A percentile compares a stretch with the other conserved stretches of the same genome.
Conservation (phyloP, 306 rosid genomes). For the Vigna unguiculata region DNA sequence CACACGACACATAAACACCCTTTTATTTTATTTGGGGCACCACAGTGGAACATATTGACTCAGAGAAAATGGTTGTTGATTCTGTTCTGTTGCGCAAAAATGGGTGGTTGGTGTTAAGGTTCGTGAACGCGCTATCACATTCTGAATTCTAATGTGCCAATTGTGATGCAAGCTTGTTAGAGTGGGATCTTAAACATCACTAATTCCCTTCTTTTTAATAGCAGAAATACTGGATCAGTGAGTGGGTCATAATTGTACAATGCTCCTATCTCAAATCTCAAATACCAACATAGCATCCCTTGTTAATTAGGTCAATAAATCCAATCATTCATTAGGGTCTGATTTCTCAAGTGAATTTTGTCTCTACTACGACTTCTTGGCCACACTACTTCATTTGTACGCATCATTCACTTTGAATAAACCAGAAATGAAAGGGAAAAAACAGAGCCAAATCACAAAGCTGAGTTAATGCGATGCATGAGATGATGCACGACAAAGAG, state of each 20-base stretch:
- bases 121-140: neutral
- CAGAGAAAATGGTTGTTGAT: neutral
- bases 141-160: slow-evolving; percentile 34
- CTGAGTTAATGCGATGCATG: neutral
- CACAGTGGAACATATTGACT: slow-evolving; percentile 13
- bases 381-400: neutral
- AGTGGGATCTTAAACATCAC: slow-evolving; percentile 41
- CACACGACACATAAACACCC: slow-evolving; percentile 27
- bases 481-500: neutral
- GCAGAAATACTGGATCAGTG: slow-evolving; percentile 10
- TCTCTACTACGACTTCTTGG: neutral
- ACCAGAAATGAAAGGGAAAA: neutral
- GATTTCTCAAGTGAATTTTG: slow-evolving; percentile 33
- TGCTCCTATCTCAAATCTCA: neutral
- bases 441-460: neutral
- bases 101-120: slow-evolving; percentile 38
- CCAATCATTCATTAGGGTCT: slow-evolving; percentile 23
- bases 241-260: neutral
- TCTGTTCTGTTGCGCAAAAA: slow-evolving; percentile 9
- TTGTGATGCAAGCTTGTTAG: slow-evolving; percentile 32
- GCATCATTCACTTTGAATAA: neutral
- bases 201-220: slow-evolving; percentile 30
- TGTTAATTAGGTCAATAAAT: slow-evolving; percentile 17
- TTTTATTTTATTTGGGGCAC: slow-evolving; percentile 27
- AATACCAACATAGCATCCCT: slow-evolving; percentile 10